Base-by-base conservation (phyloP, 768 basidiomycete genomes). In the Leccinum arenicola region DNA sequence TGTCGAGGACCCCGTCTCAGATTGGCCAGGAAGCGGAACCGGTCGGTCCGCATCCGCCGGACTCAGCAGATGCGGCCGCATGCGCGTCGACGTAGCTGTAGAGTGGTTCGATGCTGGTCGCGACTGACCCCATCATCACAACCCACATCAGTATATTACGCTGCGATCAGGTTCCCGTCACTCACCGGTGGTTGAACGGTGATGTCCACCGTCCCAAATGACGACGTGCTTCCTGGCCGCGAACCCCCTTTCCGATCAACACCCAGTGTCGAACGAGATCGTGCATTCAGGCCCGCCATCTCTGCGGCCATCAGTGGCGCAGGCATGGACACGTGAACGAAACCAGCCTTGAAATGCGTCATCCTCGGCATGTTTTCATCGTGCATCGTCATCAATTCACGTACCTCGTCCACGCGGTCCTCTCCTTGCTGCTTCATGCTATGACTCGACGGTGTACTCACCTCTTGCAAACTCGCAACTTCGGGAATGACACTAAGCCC, bases 401-500 rank as follows among this genome's bases (percentile, higher is more conserved):
- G 23, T 62, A 75, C 75, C 60, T 76, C 76, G 53, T 74, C 72
- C 67, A 67, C 68, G 43, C 66, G 59, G 36, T 77, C 76, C 50
- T 77, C 76, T n/a, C 59, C 65, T 38, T 65, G 68, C 19, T 78
- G 77, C 61, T 75, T 80, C 23, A 73, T 68, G 31, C 63, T 60
- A 8, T 14, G 56, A 48, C 63, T 67, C 19, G 62, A 62, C 0
- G 61, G 57, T n/a, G 64, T 66, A n/a, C 68, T 57, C 1, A 57
- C 23, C 23, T 72, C 73, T 43, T 75, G 73, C 5, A 71, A 58
- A 58, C 81, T 85, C 38, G 70, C 70, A 11, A 81, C 83, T 64
- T 86, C 84, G n/a, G 75, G 78, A 63, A 87, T 87, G 6, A 73
- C 77, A 63, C 81, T 83, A 65, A 87, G 75, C 4, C 81, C 82